Evolutionary conservation across 2,329 filamentous ascomycete genomes (phyloP), one percentile per base, ranked within the genome.

Genomic region (Fusarium sp.): DNA sequence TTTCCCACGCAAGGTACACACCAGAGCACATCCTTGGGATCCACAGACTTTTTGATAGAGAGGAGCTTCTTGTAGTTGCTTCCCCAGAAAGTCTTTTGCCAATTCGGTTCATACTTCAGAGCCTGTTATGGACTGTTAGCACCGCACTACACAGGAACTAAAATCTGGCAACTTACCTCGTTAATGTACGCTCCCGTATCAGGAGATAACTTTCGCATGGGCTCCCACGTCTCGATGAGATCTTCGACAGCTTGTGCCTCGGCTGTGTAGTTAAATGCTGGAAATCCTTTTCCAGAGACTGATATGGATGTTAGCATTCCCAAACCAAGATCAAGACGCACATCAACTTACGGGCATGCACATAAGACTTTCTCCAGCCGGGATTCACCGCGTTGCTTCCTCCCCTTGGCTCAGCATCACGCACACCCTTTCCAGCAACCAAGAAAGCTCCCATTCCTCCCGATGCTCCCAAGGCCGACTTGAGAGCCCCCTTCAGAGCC

Each of bases 11-110:
- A 85, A 0, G 82, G 79, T 11, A 79, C 69, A 61, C 83, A 85
- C 78, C 83, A 84, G 13, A 87, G 81, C 1, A 86, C 77, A 55
- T 84, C 83, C 0, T 75, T 60, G 0, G 84, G 84, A 64, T 87
- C 84, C n/a, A 83, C 73, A 1, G 67, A 46, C 11, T 77, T 76
- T 75, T 87, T 86, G 57, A 86, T 82, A 11, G 72, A 49, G 0
- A 82, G 67, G 4, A 86, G 73, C 2, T 78, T 77, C 13, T 77
- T 70, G 65, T 86, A 86, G 49, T 86, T 84, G 10, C 72, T 70
- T 0, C 81, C 81, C 81, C 81, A 84, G 65, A 83, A 84, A 0
- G 77, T 75, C 7, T 75, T 71, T 38, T 81, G 79, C 74, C 79
- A 82, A 18, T 81, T 67, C 2, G 76, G 75, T 11, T 81, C 80